A percentile compares a stretch with the other conserved stretches of the same genome.
phyloP scores from a whole-genome alignment of 2,329 filamentous ascomycete species.

The Colletotrichum camelliae region DNA sequence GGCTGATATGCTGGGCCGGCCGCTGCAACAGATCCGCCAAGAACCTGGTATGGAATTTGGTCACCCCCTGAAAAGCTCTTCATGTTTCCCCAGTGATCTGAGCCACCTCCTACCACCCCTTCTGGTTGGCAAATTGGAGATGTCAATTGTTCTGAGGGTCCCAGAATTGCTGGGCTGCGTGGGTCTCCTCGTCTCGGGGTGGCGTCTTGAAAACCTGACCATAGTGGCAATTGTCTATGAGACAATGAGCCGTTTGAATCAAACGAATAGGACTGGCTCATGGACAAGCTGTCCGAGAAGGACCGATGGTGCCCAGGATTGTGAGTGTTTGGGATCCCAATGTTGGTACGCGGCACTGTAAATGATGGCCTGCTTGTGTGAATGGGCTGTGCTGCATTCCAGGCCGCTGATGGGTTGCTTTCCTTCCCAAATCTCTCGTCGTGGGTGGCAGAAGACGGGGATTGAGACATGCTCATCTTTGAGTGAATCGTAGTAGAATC shows the following conservation, averaged over 20 bases:
- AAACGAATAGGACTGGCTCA: conserved; percentile 3
- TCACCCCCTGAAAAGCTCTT: background rate
- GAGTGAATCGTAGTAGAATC: background rate
- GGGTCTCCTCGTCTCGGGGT: background rate
- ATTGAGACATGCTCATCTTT: background rate
- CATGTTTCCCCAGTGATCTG: background rate
- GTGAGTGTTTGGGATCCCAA: background rate
- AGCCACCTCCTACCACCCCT: background rate
- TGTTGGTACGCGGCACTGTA: background rate
- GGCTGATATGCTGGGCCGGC: background rate
- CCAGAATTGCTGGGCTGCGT: background rate
- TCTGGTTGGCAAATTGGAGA: background rate
- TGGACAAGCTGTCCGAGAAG: conserved; percentile 1
- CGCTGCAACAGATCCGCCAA: background rate
- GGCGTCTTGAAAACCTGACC: conserved; percentile 1
- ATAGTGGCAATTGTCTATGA: background rate
- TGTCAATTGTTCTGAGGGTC: background rate
- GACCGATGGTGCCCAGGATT: background rate
- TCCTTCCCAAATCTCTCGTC: background rate
- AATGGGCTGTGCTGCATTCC: background rate
- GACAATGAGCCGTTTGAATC: background rate
- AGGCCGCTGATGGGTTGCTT: background rate
- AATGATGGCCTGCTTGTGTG: background rate
- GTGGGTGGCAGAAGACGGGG: background rate
- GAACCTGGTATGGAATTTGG: background rate